Evolutionary conservation across 345 rosid genomes (phyloP).

Genomic region (Citrus sinensis): DVS_A1.0 CM039167.1:26169501-26170000

Average conservation of each 20-base stretch:
- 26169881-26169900: slow-evolving; percentile 80
- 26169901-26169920: slow-evolving; percentile 85
- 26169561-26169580: not conserved
- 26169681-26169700: not conserved
- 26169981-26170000: not conserved
- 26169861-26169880: slow-evolving; percentile 54
- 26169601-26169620: not conserved
- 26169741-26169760: not conserved
- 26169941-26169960: slow-evolving; percentile 45
- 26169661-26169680: not conserved
- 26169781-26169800: not conserved
- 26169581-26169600: not conserved
- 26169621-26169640: not conserved
- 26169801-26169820: not conserved
- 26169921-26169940: slow-evolving; percentile 71
- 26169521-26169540: not conserved
- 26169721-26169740: not conserved
- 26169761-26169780: not conserved
- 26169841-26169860: slow-evolving; percentile 35
- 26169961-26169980: slow-evolving; percentile 54
- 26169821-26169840: slow-evolving; percentile 3
- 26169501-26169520: not conserved
- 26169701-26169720: not conserved
- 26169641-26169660: not conserved
- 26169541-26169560: not conserved